Conservation (phyloP, 768 basidiomycete species). For the Naematelia encephala region DNA sequence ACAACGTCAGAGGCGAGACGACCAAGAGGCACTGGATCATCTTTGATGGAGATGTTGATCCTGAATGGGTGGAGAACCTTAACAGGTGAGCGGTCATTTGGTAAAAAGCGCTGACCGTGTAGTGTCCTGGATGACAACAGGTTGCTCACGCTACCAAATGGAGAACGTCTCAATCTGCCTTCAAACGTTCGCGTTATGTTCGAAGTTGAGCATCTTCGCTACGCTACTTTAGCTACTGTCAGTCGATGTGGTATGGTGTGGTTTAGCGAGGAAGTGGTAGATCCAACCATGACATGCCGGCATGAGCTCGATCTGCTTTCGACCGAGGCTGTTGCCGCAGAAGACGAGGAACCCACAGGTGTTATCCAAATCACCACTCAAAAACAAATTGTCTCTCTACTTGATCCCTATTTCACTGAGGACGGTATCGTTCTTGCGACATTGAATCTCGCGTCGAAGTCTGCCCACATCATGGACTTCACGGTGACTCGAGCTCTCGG, state of each 20-base stretch:
- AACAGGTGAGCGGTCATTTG: conserved; percentile 67
- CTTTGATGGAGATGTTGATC: conserved; percentile 98
- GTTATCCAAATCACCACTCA: conserved; percentile 18
- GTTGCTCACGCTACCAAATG: conserved; percentile 90
- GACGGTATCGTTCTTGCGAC: conserved; percentile 78
- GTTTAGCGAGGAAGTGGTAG: conserved; percentile 97
- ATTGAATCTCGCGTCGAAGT: conserved; percentile 72
- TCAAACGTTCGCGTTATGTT: conserved; percentile 99
- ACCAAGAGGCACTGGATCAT: conserved; percentile 98
- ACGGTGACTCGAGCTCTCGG: conserved; percentile 84
- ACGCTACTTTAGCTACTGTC: conserved; percentile 95
- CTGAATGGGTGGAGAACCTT: conserved; percentile 99
- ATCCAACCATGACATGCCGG: conserved; percentile 83
- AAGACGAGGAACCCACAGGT: conserved; percentile 62
- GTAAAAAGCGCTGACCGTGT: conserved; percentile 2
- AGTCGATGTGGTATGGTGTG: conserved; percentile 99
- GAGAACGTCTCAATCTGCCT: conserved; percentile 94
- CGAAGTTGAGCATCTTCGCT: conserved; percentile 95
- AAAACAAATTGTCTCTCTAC: conserved; percentile 58
- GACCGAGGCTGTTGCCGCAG: conserved; percentile 73
- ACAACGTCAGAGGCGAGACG: conserved; percentile 97
- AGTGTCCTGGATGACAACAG: conserved; percentile 99
- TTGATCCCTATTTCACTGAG: conserved; percentile 76
- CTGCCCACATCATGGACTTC: conserved; percentile 99
- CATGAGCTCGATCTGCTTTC: conserved; percentile 79